A percentile compares a stretch with the other conserved stretches of the same genome.
These are phyloP conservation scores for Kodamaea kaohsiungensis DNA, from an alignment of 805 yeast species.

Conservation along the genomic window DNA sequence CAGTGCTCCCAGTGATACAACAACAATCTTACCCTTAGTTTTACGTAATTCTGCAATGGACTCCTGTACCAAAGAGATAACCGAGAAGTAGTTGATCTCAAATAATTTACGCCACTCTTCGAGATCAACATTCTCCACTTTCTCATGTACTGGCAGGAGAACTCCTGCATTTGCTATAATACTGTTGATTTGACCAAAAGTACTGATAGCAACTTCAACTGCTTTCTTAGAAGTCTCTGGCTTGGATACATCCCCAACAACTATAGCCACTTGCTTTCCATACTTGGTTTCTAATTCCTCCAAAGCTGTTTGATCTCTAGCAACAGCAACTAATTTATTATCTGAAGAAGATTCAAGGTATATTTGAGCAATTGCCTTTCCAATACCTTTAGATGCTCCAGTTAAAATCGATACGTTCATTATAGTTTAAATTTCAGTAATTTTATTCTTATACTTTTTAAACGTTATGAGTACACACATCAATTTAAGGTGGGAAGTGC, in stretches of 20 bases:
- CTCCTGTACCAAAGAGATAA: conserved; percentile 56
- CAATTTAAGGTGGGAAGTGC: no score
- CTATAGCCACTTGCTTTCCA: conserved; percentile 50
- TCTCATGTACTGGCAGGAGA: conserved; percentile 68
- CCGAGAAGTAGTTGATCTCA: conserved; percentile 78
- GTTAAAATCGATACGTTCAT: conserved; percentile 47
- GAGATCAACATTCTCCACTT: conserved; percentile 50
- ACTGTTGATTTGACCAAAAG: conserved; percentile 61
- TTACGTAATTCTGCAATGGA: conserved; percentile 60
- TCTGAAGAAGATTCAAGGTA: conserved; percentile 38
- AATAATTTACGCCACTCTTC: conserved; percentile 62
- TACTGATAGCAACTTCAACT: conserved; percentile 44
- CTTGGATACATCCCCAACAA: conserved; percentile 63
- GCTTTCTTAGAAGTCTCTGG: conserved; percentile 35
- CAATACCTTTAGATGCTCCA: conserved; percentile 80
- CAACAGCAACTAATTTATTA: conserved; percentile 63
- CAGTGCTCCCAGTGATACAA: conserved; percentile 90
- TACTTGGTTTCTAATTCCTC: conserved; percentile 41
- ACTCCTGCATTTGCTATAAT: conserved; percentile 81
- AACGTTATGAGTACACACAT: no score
- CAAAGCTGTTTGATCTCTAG: conserved; percentile 60
- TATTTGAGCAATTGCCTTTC: conserved; percentile 65
- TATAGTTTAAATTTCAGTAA: neutral
- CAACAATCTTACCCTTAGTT: conserved; percentile 63
- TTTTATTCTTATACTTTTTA: no score